Conservation (phyloP, 331 rosid genomes). For the Arachis monticola region DNA sequence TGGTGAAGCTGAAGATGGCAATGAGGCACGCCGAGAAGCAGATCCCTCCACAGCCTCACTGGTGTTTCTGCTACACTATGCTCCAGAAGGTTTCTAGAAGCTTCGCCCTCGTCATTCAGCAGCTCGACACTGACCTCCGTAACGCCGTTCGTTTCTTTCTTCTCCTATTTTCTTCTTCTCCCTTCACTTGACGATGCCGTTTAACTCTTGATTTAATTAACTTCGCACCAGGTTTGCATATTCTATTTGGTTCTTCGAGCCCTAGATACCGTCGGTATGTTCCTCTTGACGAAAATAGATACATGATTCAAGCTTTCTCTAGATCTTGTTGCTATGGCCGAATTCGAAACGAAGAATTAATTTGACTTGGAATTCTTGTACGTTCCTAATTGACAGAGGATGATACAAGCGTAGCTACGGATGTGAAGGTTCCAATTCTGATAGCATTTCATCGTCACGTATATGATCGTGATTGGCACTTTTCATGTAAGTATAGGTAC, state of each 20-base stretch:
- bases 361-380: neutral
- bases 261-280: constrained; percentile 84
- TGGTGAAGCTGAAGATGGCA: constrained; percentile 82
- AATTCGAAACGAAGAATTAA: neutral
- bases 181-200: neutral
- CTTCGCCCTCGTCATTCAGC: constrained; percentile 89
- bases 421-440: constrained; percentile 84
- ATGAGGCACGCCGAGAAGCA: constrained; percentile 82
- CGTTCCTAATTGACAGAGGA: constrained; percentile 67
- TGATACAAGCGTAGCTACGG: constrained; percentile 77
- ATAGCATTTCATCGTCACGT: no score
- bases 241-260: constrained; percentile 98
- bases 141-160: constrained; percentile 68
- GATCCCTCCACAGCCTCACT: constrained; percentile 90
- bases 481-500: no score
- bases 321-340: neutral
- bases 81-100: constrained; percentile 94
- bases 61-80: constrained; percentile 89
- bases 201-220: neutral
- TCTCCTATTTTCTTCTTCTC: neutral
- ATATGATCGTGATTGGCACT: no score
- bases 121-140: constrained; percentile 79
- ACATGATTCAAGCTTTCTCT: neutral
- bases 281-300: neutral
- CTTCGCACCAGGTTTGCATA: constrained; percentile 67